These are phyloP conservation scores for Eutypella sp. DNA, from an alignment of 2,329 filamentous ascomycete genomes.

Conservation along the genomic window DNA sequence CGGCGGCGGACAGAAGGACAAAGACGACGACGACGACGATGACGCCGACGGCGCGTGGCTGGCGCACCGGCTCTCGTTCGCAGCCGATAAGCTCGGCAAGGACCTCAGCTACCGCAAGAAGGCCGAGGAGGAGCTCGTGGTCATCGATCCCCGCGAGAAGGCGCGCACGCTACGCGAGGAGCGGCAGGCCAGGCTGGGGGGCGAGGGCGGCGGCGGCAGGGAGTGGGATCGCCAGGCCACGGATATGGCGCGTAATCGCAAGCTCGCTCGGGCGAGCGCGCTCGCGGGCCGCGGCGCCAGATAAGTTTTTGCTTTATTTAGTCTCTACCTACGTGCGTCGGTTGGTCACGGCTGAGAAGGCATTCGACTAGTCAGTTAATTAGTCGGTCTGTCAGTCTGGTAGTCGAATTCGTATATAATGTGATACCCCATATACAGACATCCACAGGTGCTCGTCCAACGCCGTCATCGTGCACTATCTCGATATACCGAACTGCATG, in stretches of 20 bases:
- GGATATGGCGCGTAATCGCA: conserved; percentile 55
- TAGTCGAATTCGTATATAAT: too few species aligned
- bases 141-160: conserved; percentile 88
- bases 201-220: conserved; percentile 43
- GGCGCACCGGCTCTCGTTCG: conserved; percentile 78
- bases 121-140: conserved; percentile 83
- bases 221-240: conserved; percentile 42
- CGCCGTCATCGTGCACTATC: neutral
- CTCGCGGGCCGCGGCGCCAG: conserved; percentile 53
- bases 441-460: too few species aligned
- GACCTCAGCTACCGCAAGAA: conserved; percentile 86
- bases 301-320: too few species aligned
- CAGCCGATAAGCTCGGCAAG: conserved; percentile 85
- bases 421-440: too few species aligned
- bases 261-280: conserved; percentile 48
- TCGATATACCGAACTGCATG: neutral
- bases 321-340: too few species aligned
- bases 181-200: conserved; percentile 55
- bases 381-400: too few species aligned
- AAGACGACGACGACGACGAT: conserved; percentile 56
- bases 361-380: too few species aligned
- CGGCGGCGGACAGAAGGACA: conserved; percentile 45
- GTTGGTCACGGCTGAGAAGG: too few species aligned
- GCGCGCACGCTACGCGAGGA: conserved; percentile 66
- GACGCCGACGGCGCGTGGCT: conserved; percentile 73